phyloP scores from a whole-genome alignment of 2,329 filamentous ascomycete genomes.

The Colletotrichum sp. region DNA sequence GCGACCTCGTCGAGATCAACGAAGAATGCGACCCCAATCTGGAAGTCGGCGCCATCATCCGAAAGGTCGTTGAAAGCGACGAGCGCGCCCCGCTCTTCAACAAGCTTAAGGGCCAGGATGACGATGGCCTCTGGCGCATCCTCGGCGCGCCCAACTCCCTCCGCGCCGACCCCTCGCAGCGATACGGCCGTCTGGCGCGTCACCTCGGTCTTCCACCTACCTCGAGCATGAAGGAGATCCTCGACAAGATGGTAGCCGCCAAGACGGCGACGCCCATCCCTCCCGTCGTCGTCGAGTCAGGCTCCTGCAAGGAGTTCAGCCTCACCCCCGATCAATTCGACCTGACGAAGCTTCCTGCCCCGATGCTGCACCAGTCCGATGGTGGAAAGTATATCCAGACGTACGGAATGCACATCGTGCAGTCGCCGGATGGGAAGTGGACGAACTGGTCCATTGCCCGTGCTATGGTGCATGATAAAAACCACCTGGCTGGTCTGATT shows the following conservation, averaged over 20 bases:
- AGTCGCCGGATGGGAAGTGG: constrained; percentile 49
- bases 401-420: constrained; percentile 52
- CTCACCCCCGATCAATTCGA: constrained; percentile 44
- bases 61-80: constrained; percentile 47
- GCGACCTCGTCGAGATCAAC: constrained; percentile 50
- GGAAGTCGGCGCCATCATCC: constrained; percentile 51
- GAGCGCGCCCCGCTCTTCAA: constrained; percentile 57
- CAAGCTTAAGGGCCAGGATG: constrained; percentile 47
- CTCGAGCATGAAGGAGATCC: constrained; percentile 39
- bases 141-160: constrained; percentile 48
- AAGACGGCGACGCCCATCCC: constrained; percentile 34
- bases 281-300: constrained; percentile 36
- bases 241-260: constrained; percentile 45
- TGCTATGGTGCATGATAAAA: constrained; percentile 51
- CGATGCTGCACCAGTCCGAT: constrained; percentile 47
- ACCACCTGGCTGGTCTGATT: constrained; percentile 44
- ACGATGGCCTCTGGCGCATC: constrained; percentile 52
- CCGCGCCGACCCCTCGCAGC: constrained; percentile 31
- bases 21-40: constrained; percentile 47
- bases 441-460: constrained; percentile 51
- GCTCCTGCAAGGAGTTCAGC: constrained; percentile 47
- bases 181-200: constrained; percentile 46
- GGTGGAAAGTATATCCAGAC: constrained; percentile 57
- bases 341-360: constrained; percentile 44
- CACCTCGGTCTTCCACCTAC: constrained; percentile 44